phyloP scores from a whole-genome alignment of 2,329 filamentous ascomycete species.

The Ophioceras dolichostomum region DNA sequence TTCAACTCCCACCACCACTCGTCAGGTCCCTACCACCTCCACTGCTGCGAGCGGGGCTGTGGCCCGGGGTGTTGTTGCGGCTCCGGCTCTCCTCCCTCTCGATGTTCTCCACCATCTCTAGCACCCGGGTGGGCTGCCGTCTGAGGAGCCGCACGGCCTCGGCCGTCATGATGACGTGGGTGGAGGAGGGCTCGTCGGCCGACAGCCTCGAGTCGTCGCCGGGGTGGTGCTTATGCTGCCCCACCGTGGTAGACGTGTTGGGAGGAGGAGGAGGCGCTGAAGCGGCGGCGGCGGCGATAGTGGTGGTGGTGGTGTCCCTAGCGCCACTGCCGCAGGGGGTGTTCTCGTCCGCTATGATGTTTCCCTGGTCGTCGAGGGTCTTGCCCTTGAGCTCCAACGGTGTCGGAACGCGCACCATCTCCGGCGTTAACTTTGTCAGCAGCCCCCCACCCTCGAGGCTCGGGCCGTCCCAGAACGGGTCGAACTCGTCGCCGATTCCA shows the following conservation, averaged over 20 bases:
- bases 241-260: not conserved
- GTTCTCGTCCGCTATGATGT: constrained; percentile 8
- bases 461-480: not conserved
- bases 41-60: not conserved
- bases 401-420: not conserved
- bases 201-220: not conserved
- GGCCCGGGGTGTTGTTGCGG: constrained; percentile 25
- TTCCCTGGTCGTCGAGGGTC: constrained; percentile 26
- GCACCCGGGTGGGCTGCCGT: constrained; percentile 25
- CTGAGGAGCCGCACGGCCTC: constrained; percentile 27
- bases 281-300: not conserved
- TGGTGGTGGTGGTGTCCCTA: not conserved
- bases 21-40: too few species aligned
- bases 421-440: not conserved
- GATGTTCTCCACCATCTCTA: constrained; percentile 43
- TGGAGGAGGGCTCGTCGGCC: constrained; percentile 4
- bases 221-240: not conserved
- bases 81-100: constrained; percentile 21
- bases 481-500: not conserved
- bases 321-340: constrained; percentile 4
- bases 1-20: too few species aligned
- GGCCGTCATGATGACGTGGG: constrained; percentile 19
- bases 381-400: not conserved
- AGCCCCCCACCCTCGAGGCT: not conserved
- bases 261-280: not conserved